Conservation (phyloP, 352 stramenopile species). For the Pseudoperonospora humuli region DNA sequence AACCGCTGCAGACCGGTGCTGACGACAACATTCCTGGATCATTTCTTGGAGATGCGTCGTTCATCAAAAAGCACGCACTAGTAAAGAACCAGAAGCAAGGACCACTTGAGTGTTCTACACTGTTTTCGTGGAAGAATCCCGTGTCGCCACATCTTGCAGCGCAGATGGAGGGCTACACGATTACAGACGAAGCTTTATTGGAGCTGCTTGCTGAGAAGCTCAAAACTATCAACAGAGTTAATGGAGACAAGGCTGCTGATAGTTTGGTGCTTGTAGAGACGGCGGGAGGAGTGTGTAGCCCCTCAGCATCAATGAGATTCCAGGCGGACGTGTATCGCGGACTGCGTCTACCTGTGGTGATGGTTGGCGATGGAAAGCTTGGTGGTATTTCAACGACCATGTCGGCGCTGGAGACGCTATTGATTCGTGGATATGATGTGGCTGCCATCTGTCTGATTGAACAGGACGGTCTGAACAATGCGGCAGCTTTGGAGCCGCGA, state of each 20-base stretch:
- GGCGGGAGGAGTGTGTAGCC: constrained; percentile 91
- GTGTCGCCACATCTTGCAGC: constrained; percentile 93
- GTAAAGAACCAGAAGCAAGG: constrained; percentile 1
- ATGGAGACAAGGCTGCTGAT: constrained; percentile 21
- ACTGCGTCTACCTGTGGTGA: constrained; percentile 85
- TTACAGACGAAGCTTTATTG: constrained; percentile 86
- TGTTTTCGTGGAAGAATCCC: constrained; percentile 91
- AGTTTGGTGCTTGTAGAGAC: constrained; percentile 89
- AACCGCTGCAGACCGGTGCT: constrained; percentile 93
- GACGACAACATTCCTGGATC: constrained; percentile 33
- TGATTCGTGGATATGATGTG: constrained; percentile 89
- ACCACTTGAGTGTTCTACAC: constrained; percentile 61
- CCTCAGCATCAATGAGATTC: constrained; percentile 71
- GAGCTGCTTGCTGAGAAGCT: constrained; percentile 56
- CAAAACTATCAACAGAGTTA: constrained; percentile 26
- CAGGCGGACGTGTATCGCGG: constrained; percentile 93
- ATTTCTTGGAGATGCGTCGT: constrained; percentile 79
- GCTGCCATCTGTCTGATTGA: constrained; percentile 78
- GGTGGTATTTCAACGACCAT: constrained; percentile 94
- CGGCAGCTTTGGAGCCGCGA: constrained; percentile 48
- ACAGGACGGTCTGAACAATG: constrained; percentile 63
- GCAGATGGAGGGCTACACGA: constrained; percentile 73
- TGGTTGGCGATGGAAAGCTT: constrained; percentile 94
- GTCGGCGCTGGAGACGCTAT: constrained; percentile 88
- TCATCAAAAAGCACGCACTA: constrained; percentile 57